These are phyloP conservation scores for Anthostomella pinea DNA, from an alignment of 2,329 filamentous ascomycete genomes.

Conservation along the genomic window DNA sequence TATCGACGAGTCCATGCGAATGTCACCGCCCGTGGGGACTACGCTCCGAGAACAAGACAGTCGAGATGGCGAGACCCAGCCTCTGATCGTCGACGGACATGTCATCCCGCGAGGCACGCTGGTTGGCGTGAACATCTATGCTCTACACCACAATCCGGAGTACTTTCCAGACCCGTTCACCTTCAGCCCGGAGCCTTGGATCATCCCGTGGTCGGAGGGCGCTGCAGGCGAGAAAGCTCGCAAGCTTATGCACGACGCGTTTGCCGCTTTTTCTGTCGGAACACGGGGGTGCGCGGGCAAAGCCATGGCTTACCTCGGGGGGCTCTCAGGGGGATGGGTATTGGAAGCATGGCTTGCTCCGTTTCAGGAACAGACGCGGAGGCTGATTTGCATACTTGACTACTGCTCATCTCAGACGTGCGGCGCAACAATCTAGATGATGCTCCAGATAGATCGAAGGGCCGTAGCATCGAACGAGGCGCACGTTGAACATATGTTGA, in stretches of 20 bases:
- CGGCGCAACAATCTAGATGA: too few species aligned
- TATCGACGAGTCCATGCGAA: constrained; percentile 9
- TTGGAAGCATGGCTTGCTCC: too few species aligned
- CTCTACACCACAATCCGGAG: constrained; percentile 1
- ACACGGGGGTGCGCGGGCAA: constrained; percentile 4
- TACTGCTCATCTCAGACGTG: too few species aligned
- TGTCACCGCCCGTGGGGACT: constrained; percentile 1
- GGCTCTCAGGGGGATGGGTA: too few species aligned
- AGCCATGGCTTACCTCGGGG: constrained; percentile 9
- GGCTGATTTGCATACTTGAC: too few species aligned
- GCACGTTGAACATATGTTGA: too few species aligned
- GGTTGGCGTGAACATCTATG: constrained; percentile 4
- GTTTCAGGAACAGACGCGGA: too few species aligned
- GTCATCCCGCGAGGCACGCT: constrained; percentile 1
- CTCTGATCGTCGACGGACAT: constrained; percentile 4
- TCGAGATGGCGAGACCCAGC: not conserved
- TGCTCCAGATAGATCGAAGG: too few species aligned
- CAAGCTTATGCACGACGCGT: constrained; percentile 2
- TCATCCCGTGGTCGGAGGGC: not conserved
- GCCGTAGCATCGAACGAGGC: too few species aligned
- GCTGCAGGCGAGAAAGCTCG: not conserved
- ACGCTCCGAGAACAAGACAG: constrained; percentile 6
- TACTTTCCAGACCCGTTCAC: constrained; percentile 6
- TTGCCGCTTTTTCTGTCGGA: constrained; percentile 4
- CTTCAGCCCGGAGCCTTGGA: constrained; percentile 1